Base-by-base conservation (phyloP, 2,329 filamentous ascomycete species). In the Ramularia endophylla region DNA sequence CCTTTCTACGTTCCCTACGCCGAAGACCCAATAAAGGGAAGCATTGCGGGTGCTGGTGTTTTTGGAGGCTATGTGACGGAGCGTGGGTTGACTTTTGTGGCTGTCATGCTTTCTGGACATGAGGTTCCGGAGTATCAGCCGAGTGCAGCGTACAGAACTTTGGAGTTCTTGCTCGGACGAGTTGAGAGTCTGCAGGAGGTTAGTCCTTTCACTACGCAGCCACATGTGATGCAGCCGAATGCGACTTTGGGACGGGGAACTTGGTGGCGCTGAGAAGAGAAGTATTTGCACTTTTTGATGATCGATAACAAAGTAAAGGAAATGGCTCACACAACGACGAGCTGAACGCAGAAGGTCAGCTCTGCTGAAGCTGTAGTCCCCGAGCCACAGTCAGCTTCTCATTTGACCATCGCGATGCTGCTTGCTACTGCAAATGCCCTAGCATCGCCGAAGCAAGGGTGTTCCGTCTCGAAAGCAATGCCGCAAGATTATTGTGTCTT, bases 81-180 rank as follows among this genome's bases (percentile, higher is more conserved):
- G 59, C 62, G 70, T 19, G 69, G 69, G 0, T 45, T 73, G 40
- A 70, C 65, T 0, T 73, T 70, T 46, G 69, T 69, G 50, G 63
- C 62, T 30, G 61, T 65, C 7, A 61, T 61, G 33, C 52, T 67
- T 8, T 62, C 65, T 1, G 67, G 67, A 1, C 67, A 70, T 40
- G 64, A 69, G 48, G 43, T 70, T 12, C 68, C 68, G 1, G 64
- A 65, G 0, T 70, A 68, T 46, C 61, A 67, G 2, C 64, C 67
- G 13, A 64, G 66, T 15, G 64, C 65, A 6, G 66, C 60, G 0
- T 69, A 67, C 46, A 51, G 67, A 13, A 62, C 64, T 48, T 30
- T 71, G 25, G 66, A 71, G 54, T 57, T 67, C 20, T 47, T 71
- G 36, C 53, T 70, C 5, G 68, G 68, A 0, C 52, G 62, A 4